These are phyloP conservation scores for Erucastrum elatum DNA, from an alignment of 345 rosid genomes.

Conservation along the genomic window DNA sequence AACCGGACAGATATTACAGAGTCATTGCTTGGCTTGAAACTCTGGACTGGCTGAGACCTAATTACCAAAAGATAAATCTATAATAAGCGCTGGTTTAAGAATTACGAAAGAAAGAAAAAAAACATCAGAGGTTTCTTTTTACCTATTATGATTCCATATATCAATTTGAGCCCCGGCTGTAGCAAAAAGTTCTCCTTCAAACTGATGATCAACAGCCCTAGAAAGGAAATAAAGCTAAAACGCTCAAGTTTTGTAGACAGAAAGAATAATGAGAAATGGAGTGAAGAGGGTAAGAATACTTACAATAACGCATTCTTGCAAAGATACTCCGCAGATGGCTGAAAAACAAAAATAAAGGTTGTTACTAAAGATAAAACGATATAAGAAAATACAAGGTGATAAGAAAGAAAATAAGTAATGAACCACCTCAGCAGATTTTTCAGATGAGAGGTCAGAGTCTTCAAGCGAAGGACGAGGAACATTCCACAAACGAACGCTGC, in stretches of 20 bases:
- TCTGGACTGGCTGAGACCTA: constrained; percentile 91
- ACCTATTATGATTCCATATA: constrained; percentile 92
- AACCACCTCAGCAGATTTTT: constrained; percentile 54
- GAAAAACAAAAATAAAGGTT: constrained; percentile 36
- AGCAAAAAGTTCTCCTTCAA: constrained; percentile 87
- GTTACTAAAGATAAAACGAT: neutral
- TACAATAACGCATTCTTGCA: constrained; percentile 89
- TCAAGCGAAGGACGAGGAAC: constrained; percentile 70
- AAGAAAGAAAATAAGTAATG: constrained; percentile 1
- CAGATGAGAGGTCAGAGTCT: constrained; percentile 49
- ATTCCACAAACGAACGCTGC: constrained; percentile 93
- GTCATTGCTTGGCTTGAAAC: constrained; percentile 84
- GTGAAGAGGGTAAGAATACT: constrained; percentile 21
- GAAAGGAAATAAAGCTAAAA: neutral
- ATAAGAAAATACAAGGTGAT: neutral
- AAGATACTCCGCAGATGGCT: constrained; percentile 70
- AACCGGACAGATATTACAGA: constrained; percentile 82
- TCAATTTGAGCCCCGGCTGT: constrained; percentile 94
- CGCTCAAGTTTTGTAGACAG: constrained; percentile 6
- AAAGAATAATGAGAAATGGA: constrained; percentile 2
- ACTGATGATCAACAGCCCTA: constrained; percentile 97
- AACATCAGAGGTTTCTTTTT: too few relatives aligned
- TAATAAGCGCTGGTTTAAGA: neutral
- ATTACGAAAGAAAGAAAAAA: too few relatives aligned
- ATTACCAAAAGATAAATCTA: constrained; percentile 17